Percentiles rank a stretch among this genome's conserved stretches.
Conservation (phyloP, 2,329 filamentous ascomycete genomes). For the Alternaria metachromatica region DNA sequence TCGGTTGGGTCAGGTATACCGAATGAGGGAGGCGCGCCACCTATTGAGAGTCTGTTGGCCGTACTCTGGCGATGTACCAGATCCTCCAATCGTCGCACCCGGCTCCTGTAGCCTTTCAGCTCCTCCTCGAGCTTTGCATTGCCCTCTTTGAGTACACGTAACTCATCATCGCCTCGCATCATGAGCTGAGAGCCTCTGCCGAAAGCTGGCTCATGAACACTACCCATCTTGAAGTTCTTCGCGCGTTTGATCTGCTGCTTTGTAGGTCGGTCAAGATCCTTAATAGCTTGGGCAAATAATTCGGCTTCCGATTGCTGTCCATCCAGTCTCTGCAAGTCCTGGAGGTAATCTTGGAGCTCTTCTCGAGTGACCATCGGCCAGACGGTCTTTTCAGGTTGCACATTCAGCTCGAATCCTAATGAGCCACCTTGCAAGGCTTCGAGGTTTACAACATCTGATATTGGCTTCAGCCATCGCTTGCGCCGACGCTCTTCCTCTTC, state of each 20-base stretch:
- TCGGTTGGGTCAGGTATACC: slow-evolving; percentile 43
- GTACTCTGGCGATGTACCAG: slow-evolving; percentile 82
- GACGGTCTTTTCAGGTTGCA: slow-evolving; percentile 77
- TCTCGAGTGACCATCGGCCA: slow-evolving; percentile 81
- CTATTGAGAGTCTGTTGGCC: slow-evolving; percentile 60
- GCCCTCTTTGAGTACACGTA: slow-evolving; percentile 59
- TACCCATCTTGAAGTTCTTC: slow-evolving; percentile 96
- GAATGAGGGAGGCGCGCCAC: slow-evolving; percentile 52
- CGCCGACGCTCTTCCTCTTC: slow-evolving; percentile 90
- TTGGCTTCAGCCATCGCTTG: slow-evolving; percentile 87
- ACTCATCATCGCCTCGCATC: slow-evolving; percentile 85
- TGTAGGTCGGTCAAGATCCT: slow-evolving; percentile 80
- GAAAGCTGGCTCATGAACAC: slow-evolving; percentile 86
- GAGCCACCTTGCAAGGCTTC: slow-evolving; percentile 73
- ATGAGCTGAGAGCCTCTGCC: slow-evolving; percentile 81
- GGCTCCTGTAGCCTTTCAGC: slow-evolving; percentile 89
- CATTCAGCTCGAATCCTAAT: slow-evolving; percentile 81
- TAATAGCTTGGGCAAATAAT: slow-evolving; percentile 77
- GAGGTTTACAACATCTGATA: slow-evolving; percentile 74
- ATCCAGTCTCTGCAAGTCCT: slow-evolving; percentile 68
- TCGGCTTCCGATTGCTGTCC: slow-evolving; percentile 70
- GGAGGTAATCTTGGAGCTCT: slow-evolving; percentile 78
- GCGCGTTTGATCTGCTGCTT: slow-evolving; percentile 85
- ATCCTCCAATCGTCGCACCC: slow-evolving; percentile 89
- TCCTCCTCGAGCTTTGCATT: slow-evolving; percentile 65